Percentiles rank a stretch among this genome's conserved stretches.
phyloP scores from a whole-genome alignment of 805 yeast species.

The Schwanniomyces yamadae region DNA sequence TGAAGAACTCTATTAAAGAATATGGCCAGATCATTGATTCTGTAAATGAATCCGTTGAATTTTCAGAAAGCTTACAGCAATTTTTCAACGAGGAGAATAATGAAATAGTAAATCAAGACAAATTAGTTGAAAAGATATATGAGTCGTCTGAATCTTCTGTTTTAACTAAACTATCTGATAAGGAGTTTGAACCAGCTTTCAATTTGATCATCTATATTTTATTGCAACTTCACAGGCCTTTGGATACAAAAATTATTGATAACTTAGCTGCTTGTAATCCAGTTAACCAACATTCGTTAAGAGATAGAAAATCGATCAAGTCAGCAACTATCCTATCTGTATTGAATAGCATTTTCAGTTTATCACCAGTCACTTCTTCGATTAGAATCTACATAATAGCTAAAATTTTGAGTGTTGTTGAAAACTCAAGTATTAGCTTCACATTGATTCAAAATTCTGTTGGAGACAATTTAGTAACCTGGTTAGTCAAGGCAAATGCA shows the following conservation, averaged over 20 bases:
- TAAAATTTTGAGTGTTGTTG: constrained; percentile 31
- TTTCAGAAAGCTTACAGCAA: constrained; percentile 25
- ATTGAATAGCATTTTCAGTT: constrained; percentile 42
- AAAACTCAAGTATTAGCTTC: constrained; percentile 30
- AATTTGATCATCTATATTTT: constrained; percentile 39
- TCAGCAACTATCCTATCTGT: constrained; percentile 41
- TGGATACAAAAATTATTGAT: constrained; percentile 22
- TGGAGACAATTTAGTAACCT: constrained; percentile 34
- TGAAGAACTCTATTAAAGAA: constrained; percentile 40
- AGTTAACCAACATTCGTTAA: constrained; percentile 35
- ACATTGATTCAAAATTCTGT: constrained; percentile 33
- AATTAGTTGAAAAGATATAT: constrained; percentile 27
- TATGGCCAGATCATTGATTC: constrained; percentile 39
- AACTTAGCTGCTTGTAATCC: constrained; percentile 34
- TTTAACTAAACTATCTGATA: constrained; percentile 38
- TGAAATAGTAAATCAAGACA: constrained; percentile 26
- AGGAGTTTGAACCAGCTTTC: constrained; percentile 46
- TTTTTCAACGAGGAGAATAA: constrained; percentile 19
- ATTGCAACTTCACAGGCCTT: constrained; percentile 27
- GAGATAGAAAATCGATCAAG: constrained; percentile 45
- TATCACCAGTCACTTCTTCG: constrained; percentile 32
- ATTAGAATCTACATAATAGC: constrained; percentile 31
- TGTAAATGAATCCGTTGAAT: constrained; percentile 24
- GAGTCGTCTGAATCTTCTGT: constrained; percentile 26
- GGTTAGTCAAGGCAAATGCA: constrained; percentile 35